Percentiles rank a stretch among this genome's conserved stretches.
Conservation (phyloP, 805 yeast genomes). For the Soucietia sequanensis region DNA sequence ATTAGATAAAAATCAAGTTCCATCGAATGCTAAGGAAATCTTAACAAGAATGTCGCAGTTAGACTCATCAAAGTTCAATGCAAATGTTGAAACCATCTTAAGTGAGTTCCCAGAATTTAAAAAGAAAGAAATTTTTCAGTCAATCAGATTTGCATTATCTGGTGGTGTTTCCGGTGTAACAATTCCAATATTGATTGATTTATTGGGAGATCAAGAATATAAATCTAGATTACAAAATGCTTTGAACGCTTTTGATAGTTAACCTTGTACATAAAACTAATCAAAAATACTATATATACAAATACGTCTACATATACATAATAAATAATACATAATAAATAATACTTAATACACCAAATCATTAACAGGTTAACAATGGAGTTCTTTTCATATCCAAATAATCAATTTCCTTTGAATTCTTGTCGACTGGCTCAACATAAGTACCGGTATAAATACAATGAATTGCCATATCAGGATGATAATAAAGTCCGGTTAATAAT, state of each 20-base stretch:
- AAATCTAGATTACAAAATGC: slow-evolving; percentile 21
- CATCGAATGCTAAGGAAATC: slow-evolving; percentile 13
- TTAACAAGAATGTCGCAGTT: slow-evolving; percentile 12
- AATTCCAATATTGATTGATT: slow-evolving; percentile 53
- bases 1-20: slow-evolving; percentile 8
- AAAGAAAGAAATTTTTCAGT: slow-evolving; percentile 50
- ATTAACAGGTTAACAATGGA: not conserved
- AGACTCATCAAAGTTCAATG: slow-evolving; percentile 7
- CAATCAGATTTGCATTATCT: slow-evolving; percentile 65
- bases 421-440: slow-evolving; percentile 19
- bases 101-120: slow-evolving; percentile 7
- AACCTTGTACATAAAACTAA: not conserved
- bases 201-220: slow-evolving; percentile 49
- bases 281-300: not conserved
- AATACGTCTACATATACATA: not conserved
- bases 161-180: slow-evolving; percentile 72
- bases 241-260: slow-evolving; percentile 4
- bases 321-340: too few relatives aligned
- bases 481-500: slow-evolving; percentile 71
- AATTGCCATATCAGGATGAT: slow-evolving; percentile 76
- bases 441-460: slow-evolving; percentile 67
- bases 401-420: slow-evolving; percentile 5
- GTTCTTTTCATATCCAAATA: slow-evolving; percentile 3
- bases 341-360: not conserved
- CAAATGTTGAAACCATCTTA: slow-evolving; percentile 8